Evolutionary conservation across 306 rosid genomes (phyloP).

Genomic region (Hippophae gyantsensis): DNA sequence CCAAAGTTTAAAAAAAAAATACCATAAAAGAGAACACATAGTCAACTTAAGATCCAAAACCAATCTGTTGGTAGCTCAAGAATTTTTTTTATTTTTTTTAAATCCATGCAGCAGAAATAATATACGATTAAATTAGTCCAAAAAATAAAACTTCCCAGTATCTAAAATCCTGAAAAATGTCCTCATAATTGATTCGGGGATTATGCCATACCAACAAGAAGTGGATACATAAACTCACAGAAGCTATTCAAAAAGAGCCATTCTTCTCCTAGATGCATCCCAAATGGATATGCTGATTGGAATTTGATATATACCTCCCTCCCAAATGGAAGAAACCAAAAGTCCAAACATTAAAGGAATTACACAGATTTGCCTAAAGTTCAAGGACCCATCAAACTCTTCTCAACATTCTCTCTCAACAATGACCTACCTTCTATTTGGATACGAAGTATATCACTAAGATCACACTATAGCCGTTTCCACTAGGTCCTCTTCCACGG

Average conservation of each 20-base stretch:
- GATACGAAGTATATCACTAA: constrained; percentile 16
- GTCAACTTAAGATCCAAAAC: no score
- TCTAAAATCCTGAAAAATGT: constrained; percentile 33
- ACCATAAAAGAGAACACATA: no score
- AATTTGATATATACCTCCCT: not conserved
- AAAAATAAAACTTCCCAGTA: constrained; percentile 29
- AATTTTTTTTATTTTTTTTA: no score
- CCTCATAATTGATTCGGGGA: constrained; percentile 13
- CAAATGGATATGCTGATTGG: constrained; percentile 15
- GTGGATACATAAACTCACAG: constrained; percentile 28
- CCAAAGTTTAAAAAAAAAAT: no score
- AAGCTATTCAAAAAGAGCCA: constrained; percentile 11
- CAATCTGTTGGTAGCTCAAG: no score
- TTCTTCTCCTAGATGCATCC: constrained; percentile 11
- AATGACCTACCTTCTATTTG: constrained; percentile 22
- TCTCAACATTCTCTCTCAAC: constrained; percentile 21
- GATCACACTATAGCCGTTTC: constrained; percentile 22
- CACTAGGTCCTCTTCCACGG: constrained; percentile 15
- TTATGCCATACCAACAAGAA: constrained; percentile 19
- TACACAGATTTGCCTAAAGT: constrained; percentile 17
- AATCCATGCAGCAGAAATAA: no score
- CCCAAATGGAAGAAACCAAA: constrained; percentile 16
- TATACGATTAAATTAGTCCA: no score
- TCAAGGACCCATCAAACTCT: constrained; percentile 21
- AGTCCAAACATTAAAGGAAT: constrained; percentile 5